A percentile compares a stretch with the other conserved stretches of the same genome.
phyloP scores from a whole-genome alignment of 495 filamentous ascomycete genomes.

The Penicillium chermesinum region DNA sequence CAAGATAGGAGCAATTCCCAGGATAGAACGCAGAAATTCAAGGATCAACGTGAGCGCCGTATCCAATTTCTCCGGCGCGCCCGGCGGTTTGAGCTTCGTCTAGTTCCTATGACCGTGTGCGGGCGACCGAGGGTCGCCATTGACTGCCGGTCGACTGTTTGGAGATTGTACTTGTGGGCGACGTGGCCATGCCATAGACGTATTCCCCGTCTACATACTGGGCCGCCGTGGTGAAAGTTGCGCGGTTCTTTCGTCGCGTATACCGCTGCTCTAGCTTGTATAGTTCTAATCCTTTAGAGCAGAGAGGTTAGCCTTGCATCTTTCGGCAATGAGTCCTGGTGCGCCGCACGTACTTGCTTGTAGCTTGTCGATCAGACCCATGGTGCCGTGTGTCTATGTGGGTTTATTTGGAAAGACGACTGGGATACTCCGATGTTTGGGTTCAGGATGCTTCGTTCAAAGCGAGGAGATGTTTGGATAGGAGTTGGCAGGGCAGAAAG shows the following conservation, averaged over 20 bases:
- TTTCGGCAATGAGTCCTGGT: neutral
- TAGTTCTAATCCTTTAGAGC: conserved; percentile 67
- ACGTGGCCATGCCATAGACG: conserved; percentile 52
- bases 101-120: neutral
- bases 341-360: conserved; percentile 45
- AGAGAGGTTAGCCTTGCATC: conserved; percentile 8
- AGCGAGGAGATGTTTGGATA: too few species aligned
- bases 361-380: conserved; percentile 52
- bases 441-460: too few species aligned
- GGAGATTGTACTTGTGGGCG: conserved; percentile 37
- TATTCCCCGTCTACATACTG: conserved; percentile 93
- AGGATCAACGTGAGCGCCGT: too few species aligned
- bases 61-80: too few species aligned
- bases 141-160: conserved; percentile 40
- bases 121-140: conserved; percentile 29
- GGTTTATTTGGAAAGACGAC: neutral
- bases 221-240: conserved; percentile 77
- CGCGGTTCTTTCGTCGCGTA: conserved; percentile 79
- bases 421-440: too few species aligned
- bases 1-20: too few species aligned
- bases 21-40: too few species aligned
- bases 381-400: conserved; percentile 18
- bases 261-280: conserved; percentile 92
- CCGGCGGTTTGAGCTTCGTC: too few species aligned
- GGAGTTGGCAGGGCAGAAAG: too few species aligned